Base-by-base conservation (phyloP, 23 red algal genomes). In the Gracilariopsis chorda region DNA sequence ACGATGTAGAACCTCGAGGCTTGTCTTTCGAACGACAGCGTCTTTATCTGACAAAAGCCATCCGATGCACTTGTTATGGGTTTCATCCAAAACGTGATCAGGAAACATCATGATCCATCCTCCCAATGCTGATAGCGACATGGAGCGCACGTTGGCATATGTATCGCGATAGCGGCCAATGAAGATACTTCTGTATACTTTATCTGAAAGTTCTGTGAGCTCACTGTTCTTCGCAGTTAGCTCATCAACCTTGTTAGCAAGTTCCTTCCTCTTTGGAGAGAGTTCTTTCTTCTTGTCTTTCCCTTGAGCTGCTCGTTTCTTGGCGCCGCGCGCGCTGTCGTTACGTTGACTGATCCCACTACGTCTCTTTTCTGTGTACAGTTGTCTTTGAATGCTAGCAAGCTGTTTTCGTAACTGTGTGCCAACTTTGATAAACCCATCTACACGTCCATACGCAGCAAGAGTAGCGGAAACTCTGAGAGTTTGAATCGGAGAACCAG, bases 21-120 rank as follows among this genome's bases (percentile, higher is more conserved):
- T 63, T 14, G 91, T 73, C 32, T 65, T 55, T 4, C 96, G 96
- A 4, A 98, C 92, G 33, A 39, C 80, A 21, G 88, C 58, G 37
- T 88, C 92, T 36, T 94, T 94, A 78, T 98, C 96, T 23, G 82
- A 91, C 9, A 98, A 52, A 59, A 98, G 70, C 96, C 96, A 98
- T 0, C 96, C 96, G 27, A 94, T 67, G 76, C 95, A 98, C 47
- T 98, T 98, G 36, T 88, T 90, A 75, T 85, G 80, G 43, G 48
- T 79, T 42, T 98, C 92, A 29, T 91, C 74, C n/a, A 98, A 87
- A 63, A 92, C 94, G 43, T 82, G 80, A 24, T 90, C 59, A 39
- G 96, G 96, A 83, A 69, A 84, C 45, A 83, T 59, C 28, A 81
- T 28, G 57, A 87, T 89, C 96, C 96, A 98, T 24, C 77, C 75